phyloP scores from a whole-genome alignment of 2,329 filamentous ascomycete species.

The Allantophomopsis cytisporea region DNA sequence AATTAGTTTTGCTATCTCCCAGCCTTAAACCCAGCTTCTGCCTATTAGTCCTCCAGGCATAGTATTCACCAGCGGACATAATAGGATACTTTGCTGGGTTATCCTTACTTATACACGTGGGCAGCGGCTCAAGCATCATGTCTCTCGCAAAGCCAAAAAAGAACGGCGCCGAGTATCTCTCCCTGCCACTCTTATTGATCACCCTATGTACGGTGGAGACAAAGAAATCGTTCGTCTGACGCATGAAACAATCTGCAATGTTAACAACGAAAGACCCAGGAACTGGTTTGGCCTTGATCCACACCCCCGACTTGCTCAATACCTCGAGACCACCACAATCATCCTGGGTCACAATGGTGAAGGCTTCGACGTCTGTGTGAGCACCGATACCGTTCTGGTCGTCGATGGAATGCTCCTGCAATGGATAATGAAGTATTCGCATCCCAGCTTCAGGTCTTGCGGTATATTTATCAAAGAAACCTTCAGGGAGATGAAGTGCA shows the following conservation, averaged over 20 bases:
- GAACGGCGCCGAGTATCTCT: constrained; percentile 37
- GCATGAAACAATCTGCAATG: constrained; percentile 49
- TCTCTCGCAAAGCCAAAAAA: constrained; percentile 46
- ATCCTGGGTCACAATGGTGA: constrained; percentile 31
- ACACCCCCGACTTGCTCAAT: constrained; percentile 23
- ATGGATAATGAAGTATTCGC: constrained; percentile 19
- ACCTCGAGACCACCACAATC: constrained; percentile 29
- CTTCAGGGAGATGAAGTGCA: constrained; percentile 33
- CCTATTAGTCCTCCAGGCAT: neutral
- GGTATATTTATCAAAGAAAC: constrained; percentile 35
- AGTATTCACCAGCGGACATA: constrained; percentile 15
- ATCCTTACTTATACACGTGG: constrained; percentile 14
- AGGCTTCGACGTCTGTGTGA: constrained; percentile 19
- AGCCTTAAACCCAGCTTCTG: neutral
- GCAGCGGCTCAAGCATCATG: constrained; percentile 12
- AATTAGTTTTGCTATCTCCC: no score
- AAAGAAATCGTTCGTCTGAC: constrained; percentile 67
- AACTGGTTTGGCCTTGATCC: constrained; percentile 28
- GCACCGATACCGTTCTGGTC: constrained; percentile 21
- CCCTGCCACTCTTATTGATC: constrained; percentile 29
- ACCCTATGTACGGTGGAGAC: constrained; percentile 70
- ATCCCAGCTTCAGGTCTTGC: constrained; percentile 27
- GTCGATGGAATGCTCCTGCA: constrained; percentile 6
- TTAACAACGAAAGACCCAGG: constrained; percentile 28
- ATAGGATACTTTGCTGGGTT: constrained; percentile 18